These are phyloP conservation scores for Chernovozyma aurita DNA, from an alignment of 1,139 yeast species.

Conservation along the genomic window DNA sequence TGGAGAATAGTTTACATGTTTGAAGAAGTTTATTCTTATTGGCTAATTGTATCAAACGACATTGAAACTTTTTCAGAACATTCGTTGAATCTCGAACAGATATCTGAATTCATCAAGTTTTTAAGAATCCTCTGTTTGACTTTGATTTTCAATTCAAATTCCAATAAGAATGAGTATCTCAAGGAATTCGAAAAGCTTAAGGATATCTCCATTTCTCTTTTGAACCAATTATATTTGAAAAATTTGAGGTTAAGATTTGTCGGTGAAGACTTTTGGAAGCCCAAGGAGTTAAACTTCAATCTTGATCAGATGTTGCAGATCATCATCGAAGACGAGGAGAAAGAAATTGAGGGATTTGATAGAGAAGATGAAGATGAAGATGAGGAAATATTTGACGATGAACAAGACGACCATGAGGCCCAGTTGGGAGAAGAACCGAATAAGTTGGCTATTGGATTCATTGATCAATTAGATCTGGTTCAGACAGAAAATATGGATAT, in stretches of 20 bases:
- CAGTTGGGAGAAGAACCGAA: constrained; percentile 3
- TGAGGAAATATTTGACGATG: constrained; percentile 7
- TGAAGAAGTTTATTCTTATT: constrained; percentile 39
- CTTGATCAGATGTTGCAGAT: constrained; percentile 26
- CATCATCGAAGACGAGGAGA: constrained; percentile 39
- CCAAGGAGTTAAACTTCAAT: constrained; percentile 23
- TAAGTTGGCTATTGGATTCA: not conserved
- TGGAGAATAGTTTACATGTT: constrained; percentile 34
- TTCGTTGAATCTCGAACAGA: constrained; percentile 43
- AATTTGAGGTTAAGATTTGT: constrained; percentile 64
- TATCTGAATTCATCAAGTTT: constrained; percentile 43
- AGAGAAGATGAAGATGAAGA: constrained; percentile 13
- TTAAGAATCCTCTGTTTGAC: constrained; percentile 54
- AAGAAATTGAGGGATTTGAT: constrained; percentile 12
- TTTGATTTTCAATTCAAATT: constrained; percentile 41
- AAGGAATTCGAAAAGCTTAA: constrained; percentile 21
- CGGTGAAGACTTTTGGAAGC: constrained; percentile 54
- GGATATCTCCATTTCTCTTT: constrained; percentile 43
- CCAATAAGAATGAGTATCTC: not conserved
- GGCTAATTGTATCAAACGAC: constrained; percentile 67
- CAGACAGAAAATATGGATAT: not conserved
- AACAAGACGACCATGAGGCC: constrained; percentile 2
- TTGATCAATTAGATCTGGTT: no score
- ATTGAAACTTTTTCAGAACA: constrained; percentile 49
- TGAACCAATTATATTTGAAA: constrained; percentile 66